Conservation (phyloP, 2,329 filamentous ascomycete species). For the Penicillium capsulatum region DNA sequence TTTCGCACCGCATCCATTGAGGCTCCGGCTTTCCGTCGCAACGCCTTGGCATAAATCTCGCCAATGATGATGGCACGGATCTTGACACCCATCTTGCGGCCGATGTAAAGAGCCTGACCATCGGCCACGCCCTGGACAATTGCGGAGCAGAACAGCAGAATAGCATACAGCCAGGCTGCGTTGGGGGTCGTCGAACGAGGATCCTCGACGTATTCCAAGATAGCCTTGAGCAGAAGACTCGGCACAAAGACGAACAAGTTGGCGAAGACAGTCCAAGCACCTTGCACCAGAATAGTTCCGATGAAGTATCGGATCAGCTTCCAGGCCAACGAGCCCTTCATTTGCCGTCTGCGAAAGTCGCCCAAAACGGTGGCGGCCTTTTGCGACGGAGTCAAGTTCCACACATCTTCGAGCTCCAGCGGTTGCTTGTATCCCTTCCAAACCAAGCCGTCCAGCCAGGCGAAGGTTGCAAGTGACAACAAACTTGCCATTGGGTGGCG, state of each 20-base stretch:
- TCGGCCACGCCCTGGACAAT: conserved; percentile 76
- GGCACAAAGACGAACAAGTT: conserved; percentile 86
- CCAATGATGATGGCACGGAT: conserved; percentile 92
- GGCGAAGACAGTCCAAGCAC: conserved; percentile 70
- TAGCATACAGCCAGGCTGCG: conserved; percentile 93
- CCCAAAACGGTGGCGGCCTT: conserved; percentile 77
- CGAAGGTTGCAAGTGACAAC: conserved; percentile 80
- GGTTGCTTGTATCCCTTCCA: conserved; percentile 83
- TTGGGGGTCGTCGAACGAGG: conserved; percentile 71
- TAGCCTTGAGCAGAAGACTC: conserved; percentile 83
- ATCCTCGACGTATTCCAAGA: conserved; percentile 89
- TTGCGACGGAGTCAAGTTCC: conserved; percentile 84
- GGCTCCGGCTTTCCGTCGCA: conserved; percentile 83
- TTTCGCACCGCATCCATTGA: conserved; percentile 70
- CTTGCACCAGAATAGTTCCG: conserved; percentile 69
- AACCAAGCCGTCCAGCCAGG: conserved; percentile 86
- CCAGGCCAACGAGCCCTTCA: conserved; percentile 71
- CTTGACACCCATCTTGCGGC: conserved; percentile 88
- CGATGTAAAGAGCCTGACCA: conserved; percentile 85
- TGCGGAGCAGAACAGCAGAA: conserved; percentile 79
- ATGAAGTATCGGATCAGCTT: conserved; percentile 85
- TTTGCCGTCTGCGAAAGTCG: conserved; percentile 80
- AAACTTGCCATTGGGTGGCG: conserved; percentile 82
- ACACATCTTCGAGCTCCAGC: conserved; percentile 78
- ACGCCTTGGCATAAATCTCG: conserved; percentile 93